These are phyloP conservation scores for Phytophthora melonis DNA, from an alignment of 352 stramenopile species.

Conservation along the genomic window DNA sequence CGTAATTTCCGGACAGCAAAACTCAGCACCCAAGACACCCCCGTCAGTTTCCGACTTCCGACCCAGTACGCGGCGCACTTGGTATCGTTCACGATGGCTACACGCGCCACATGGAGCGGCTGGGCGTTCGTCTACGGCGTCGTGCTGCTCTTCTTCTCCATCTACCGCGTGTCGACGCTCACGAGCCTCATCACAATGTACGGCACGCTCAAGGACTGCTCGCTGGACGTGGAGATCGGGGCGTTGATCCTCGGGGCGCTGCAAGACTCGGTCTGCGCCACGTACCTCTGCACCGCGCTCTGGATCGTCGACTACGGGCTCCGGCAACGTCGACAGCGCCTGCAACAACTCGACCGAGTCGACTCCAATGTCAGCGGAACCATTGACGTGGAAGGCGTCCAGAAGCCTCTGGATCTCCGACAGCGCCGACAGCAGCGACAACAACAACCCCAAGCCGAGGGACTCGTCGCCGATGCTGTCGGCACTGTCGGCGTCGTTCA, in stretches of 20 bases:
- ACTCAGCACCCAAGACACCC: too few species aligned
- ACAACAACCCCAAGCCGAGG: too few species aligned
- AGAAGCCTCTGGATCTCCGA: neutral
- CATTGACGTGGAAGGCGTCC: neutral
- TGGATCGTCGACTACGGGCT: slow-evolving; percentile 20
- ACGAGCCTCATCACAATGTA: slow-evolving; percentile 37
- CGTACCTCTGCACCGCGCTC: slow-evolving; percentile 20
- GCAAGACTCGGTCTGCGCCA: slow-evolving; percentile 32
- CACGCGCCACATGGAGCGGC: neutral
- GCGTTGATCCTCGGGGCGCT: slow-evolving; percentile 18
- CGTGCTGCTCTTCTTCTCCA: slow-evolving; percentile 34
- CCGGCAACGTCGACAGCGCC: neutral
- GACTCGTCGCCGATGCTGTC: too few species aligned
- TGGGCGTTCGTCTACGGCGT: slow-evolving; percentile 33
- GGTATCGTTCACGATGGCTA: neutral
- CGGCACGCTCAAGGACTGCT: slow-evolving; percentile 23
- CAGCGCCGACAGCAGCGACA: neutral
- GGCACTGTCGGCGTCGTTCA: neutral
- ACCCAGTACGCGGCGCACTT: too few species aligned
- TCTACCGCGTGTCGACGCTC: slow-evolving; percentile 21
- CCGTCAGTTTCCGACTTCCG: too few species aligned
- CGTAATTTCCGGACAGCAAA: too few species aligned
- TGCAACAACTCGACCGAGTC: neutral
- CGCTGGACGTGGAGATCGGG: slow-evolving; percentile 3
- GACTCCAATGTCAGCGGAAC: neutral